These are phyloP conservation scores for Cunninghamia lanceolata DNA, from an alignment of 75 land plant genomes.

Conservation along the genomic window DNA sequence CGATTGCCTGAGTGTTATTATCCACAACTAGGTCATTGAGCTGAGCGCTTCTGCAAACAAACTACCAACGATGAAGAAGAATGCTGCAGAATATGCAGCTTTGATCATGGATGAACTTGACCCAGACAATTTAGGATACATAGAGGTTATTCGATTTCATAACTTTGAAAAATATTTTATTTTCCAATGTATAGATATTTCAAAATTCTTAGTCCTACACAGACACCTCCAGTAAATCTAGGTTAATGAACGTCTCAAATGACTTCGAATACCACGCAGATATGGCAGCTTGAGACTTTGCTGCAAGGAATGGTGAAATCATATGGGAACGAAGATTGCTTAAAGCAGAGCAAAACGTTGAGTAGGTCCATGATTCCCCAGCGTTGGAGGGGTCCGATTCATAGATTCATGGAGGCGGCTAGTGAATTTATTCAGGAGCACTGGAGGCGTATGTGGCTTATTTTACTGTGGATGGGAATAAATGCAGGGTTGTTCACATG, in stretches of 20 bases:
- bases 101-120: conserved; percentile 89
- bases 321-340: conserved; percentile 15
- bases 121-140: conserved; percentile 68
- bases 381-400: conserved; percentile 44
- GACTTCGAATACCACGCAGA: conserved; percentile 21
- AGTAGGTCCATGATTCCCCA: conserved; percentile 73
- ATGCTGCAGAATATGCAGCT: conserved; percentile 61
- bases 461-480: conserved; percentile 38
- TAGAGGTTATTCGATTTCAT: conserved; percentile 49
- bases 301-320: conserved; percentile 56
- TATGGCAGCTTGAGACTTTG: conserved; percentile 74
- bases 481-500: conserved; percentile 51
- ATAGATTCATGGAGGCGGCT: conserved; percentile 18
- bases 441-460: conserved; percentile 72
- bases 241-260: background rate
- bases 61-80: conserved; percentile 51
- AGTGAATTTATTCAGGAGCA: conserved; percentile 48
- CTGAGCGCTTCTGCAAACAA: conserved; percentile 80
- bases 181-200: background rate
- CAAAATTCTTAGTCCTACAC: background rate
- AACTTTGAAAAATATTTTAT: background rate
- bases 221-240: no score
- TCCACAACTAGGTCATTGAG: conserved; percentile 44
- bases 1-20: background rate
- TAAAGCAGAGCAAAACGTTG: conserved; percentile 25